phyloP scores from a whole-genome alignment of 108 stramenopile genomes.

The Cyclotella atomus region DNA sequence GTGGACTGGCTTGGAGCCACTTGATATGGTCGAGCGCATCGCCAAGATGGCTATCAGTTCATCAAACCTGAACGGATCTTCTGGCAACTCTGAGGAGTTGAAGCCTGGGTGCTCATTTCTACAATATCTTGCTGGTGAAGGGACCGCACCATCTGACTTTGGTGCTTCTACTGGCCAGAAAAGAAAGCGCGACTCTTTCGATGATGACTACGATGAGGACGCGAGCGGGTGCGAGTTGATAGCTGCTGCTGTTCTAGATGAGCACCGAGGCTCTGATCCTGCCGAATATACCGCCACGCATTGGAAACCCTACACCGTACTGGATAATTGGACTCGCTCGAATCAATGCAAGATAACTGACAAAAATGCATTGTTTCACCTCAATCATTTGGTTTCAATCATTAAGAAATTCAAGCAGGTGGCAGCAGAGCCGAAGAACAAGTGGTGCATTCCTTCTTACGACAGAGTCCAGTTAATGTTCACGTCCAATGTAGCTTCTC shows the following conservation, averaged over 20 bases:
- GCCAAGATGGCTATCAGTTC: not conserved
- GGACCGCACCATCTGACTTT: not conserved
- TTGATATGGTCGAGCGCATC: constrained; percentile 20
- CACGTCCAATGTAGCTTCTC: not conserved
- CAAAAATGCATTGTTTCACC: not conserved
- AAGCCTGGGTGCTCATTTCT: not conserved
- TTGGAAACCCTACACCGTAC: not conserved
- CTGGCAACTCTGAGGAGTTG: not conserved
- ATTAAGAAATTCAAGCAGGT: constrained; percentile 13
- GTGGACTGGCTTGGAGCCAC: constrained; percentile 11
- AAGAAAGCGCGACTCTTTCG: constrained; percentile 5
- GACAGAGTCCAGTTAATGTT: constrained; percentile 13
- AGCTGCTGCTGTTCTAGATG: not conserved
- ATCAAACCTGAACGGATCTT: not conserved
- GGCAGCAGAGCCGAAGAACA: not conserved
- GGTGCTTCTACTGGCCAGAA: constrained; percentile 6
- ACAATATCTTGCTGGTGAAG: not conserved
- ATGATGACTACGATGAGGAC: constrained; percentile 11
- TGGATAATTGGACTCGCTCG: not conserved
- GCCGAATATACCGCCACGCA: not conserved
- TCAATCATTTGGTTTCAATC: constrained; percentile 2
- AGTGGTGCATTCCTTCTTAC: constrained; percentile 23
- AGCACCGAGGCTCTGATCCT: not conserved
- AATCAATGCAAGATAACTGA: not conserved
- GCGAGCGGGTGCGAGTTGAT: not conserved